Evolutionary conservation across 495 filamentous ascomycete genomes (phyloP).

Genomic region (Penicillium silybi): DNA sequence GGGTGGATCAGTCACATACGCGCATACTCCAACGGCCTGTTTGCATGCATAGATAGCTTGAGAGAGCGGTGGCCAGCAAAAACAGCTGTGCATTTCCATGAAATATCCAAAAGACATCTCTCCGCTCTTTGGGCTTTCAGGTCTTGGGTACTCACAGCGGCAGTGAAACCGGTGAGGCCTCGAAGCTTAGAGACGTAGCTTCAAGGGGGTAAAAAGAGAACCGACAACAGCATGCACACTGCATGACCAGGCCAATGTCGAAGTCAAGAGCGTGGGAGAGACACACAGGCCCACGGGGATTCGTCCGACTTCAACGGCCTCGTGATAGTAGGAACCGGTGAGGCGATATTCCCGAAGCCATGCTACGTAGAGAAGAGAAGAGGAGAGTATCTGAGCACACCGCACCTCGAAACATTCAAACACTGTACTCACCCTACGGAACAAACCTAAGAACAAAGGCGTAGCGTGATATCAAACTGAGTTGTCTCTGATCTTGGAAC

Average conservation of each 20-base stretch:
- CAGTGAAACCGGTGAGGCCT: constrained; percentile 36
- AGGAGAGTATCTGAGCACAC: too few relatives aligned
- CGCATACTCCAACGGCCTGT: constrained; percentile 26
- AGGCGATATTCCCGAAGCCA: constrained; percentile 10
- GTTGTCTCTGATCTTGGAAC: constrained; percentile 17
- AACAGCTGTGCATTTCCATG: constrained; percentile 6
- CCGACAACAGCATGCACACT: constrained; percentile 18
- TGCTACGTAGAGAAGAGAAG: too few relatives aligned
- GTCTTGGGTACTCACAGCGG: constrained; percentile 33
- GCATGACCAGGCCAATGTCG: constrained; percentile 25
- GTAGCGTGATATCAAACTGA: not conserved
- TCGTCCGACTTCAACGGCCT: constrained; percentile 21
- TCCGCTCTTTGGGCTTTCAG: constrained; percentile 37
- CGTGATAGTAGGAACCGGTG: constrained; percentile 8
- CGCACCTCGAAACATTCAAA: constrained; percentile 7
- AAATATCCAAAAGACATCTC: not conserved
- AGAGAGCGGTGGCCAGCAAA: constrained; percentile 5
- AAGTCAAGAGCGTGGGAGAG: constrained; percentile 7
- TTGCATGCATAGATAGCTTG: constrained; percentile 23
- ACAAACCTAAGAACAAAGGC: constrained; percentile 12
- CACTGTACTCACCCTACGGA: constrained; percentile 5
- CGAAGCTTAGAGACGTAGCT: constrained; percentile 26
- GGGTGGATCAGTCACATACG: not conserved
- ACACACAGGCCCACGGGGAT: constrained; percentile 17
- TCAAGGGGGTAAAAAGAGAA: constrained; percentile 13